Base-by-base conservation (phyloP, 2,329 filamentous ascomycete genomes). In the Clonostachys rhizophaga region DNA sequence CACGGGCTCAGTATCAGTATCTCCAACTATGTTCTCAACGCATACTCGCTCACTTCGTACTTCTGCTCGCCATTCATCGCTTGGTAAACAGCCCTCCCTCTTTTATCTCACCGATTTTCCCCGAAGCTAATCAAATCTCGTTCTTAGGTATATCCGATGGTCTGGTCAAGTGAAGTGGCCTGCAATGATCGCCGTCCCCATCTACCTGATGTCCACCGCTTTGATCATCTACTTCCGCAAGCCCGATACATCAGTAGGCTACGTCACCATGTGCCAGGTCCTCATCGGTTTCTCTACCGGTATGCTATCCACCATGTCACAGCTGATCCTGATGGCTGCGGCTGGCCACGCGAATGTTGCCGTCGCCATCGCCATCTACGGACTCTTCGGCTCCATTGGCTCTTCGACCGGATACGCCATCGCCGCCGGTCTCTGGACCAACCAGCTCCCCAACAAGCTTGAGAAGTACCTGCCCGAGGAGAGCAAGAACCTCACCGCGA, bases 401-500 rank as follows among this genome's bases (percentile, higher is more conserved):
- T 75, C 73, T 17, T 79, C 81, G 1, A 66, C 84, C 6, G 83
- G 82, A 2, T 72, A 70, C 3, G 76, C 82, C 9, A 73, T 87
- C 43, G 76, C 83, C 1, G 75, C 75, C 0, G 82, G 83, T 9
- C 79, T 88, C 51, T 88, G 83, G 83, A 80, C 76, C 0, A 71
- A 75, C 49, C 73, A 76, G 2, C 78, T 87, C 55, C 75, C 74
- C 6, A 61, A 66, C n/a, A 72, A 72, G 11, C 68, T 86, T 13
- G 55, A 55, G 17, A 56, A 63, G 40, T 72, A 79, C 51, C 67
- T 84, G 0, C 80, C 81, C 10, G 37, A 45, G 24, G 33, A 33
- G 4, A 58, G 61, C 0, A 62, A 67, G 12, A 30, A 30, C 24
- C 24, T 30, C 24, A 55, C 64, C 3, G 61, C 76, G 10, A 48